Evolutionary conservation across 805 yeast genomes (phyloP).

Genomic region (Candida endomychidarum): DNA sequence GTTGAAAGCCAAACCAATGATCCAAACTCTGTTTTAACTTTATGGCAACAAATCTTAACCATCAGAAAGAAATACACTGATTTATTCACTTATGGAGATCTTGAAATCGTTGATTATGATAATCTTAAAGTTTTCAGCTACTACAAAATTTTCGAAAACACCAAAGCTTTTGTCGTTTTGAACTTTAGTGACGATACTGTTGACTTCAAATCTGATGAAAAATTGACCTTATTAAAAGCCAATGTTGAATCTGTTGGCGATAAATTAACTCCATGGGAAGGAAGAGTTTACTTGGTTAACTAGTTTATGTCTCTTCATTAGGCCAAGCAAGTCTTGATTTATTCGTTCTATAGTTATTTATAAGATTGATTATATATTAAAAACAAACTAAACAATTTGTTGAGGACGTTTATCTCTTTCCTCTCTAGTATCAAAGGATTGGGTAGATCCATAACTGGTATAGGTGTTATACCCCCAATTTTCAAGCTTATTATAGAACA

Average conservation of each 20-base stretch:
- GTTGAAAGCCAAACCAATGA: slow-evolving; percentile 47
- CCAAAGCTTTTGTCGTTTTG: slow-evolving; percentile 38
- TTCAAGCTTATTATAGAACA: slow-evolving; percentile 32
- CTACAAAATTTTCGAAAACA: slow-evolving; percentile 32
- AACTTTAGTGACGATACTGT: slow-evolving; percentile 40
- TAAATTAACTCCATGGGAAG: slow-evolving; percentile 44
- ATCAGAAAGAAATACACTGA: slow-evolving; percentile 47
- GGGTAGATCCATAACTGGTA: slow-evolving; percentile 11
- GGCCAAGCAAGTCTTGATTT: too few species aligned
- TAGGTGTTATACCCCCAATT: slow-evolving; percentile 31
- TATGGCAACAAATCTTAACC: slow-evolving; percentile 45
- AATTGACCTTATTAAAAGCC: slow-evolving; percentile 29
- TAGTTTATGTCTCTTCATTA: too few species aligned
- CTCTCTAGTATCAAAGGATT: slow-evolving; percentile 7
- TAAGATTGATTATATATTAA: not conserved
- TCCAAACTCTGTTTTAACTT: slow-evolving; percentile 44
- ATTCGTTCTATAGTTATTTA: not conserved
- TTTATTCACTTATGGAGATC: slow-evolving; percentile 45
- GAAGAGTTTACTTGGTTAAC: slow-evolving; percentile 33
- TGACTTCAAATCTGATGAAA: slow-evolving; percentile 30
- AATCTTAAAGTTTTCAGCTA: slow-evolving; percentile 43
- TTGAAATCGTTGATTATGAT: slow-evolving; percentile 44
- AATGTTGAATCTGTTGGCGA: slow-evolving; percentile 26
- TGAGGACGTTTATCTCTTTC: slow-evolving; percentile 11
- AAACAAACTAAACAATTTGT: not conserved